phyloP scores from a whole-genome alignment of 306 rosid species.

The Cotoneaster glaucophyllus region DNA sequence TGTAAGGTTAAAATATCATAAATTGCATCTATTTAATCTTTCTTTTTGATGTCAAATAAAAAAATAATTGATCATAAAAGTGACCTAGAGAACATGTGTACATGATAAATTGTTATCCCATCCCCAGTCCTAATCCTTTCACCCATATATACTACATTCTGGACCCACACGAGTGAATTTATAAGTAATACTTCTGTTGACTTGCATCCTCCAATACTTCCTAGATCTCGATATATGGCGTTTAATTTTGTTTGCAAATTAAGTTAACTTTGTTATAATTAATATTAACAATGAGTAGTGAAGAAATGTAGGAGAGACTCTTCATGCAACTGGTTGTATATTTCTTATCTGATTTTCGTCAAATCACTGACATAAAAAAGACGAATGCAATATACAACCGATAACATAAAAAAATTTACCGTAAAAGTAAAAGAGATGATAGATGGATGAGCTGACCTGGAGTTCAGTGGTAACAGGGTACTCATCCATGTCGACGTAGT shows the following conservation, averaged over 20 bases:
- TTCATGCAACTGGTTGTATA: too few relatives aligned
- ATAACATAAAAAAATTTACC: too few relatives aligned
- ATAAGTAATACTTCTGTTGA: neutral
- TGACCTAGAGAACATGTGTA: too few relatives aligned
- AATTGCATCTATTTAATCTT: too few relatives aligned
- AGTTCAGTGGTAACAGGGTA: constrained; percentile 93
- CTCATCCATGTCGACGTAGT: constrained; percentile 93
- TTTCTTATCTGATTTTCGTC: too few relatives aligned
- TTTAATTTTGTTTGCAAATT: neutral
- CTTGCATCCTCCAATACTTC: neutral
- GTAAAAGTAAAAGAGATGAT: too few relatives aligned
- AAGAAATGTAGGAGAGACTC: too few relatives aligned
- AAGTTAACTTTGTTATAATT: neutral
- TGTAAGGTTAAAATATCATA: too few relatives aligned
- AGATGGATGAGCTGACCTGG: constrained; percentile 31
- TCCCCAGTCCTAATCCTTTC: neutral
- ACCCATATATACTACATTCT: neutral
- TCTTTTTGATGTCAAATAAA: too few relatives aligned
- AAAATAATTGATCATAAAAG: too few relatives aligned
- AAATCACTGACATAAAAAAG: too few relatives aligned
- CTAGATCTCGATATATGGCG: neutral
- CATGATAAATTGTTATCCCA: neutral
- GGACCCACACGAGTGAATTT: neutral
- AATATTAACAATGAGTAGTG: neutral
- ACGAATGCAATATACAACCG: neutral